Conservation (phyloP, 1,139 yeast species). For the Suhomyces kunorum region DNA sequence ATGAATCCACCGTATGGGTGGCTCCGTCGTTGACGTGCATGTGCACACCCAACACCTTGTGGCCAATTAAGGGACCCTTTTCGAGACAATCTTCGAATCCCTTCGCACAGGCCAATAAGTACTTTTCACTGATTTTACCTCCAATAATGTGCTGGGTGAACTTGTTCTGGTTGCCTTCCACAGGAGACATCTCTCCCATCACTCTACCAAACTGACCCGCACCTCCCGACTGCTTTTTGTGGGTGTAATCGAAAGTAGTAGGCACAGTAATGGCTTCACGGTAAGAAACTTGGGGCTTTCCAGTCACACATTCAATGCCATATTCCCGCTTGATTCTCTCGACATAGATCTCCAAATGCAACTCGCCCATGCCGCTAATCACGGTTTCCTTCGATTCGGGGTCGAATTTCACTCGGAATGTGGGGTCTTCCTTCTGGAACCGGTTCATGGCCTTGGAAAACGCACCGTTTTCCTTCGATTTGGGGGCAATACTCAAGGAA, state of each 20-base stretch:
- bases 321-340: slow-evolving; percentile 98
- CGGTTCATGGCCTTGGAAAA: slow-evolving; percentile 96
- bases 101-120: slow-evolving; percentile 88
- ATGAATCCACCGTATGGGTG: slow-evolving; percentile 95
- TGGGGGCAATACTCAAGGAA: slow-evolving; percentile 86
- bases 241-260: slow-evolving; percentile 87
- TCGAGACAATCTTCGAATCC: slow-evolving; percentile 95
- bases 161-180: slow-evolving; percentile 60
- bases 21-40: slow-evolving; percentile 98
- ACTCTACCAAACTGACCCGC: slow-evolving; percentile 99
- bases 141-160: slow-evolving; percentile 91
- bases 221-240: slow-evolving; percentile 98
- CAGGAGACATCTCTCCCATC: slow-evolving; percentile 76
- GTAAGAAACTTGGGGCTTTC: slow-evolving; percentile 97
- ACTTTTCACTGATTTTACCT: slow-evolving; percentile 95
- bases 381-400: slow-evolving; percentile 92
- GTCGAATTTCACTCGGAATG: slow-evolving; percentile 91
- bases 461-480: slow-evolving; percentile 77
- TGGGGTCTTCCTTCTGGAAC: slow-evolving; percentile 98
- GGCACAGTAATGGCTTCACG: slow-evolving; percentile 84
- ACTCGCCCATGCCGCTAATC: slow-evolving; percentile 98
- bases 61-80: slow-evolving; percentile 96
- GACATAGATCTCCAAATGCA: slow-evolving; percentile 93
- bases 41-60: slow-evolving; percentile 85
- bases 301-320: slow-evolving; percentile 91